These are phyloP conservation scores for Metschnikowia hibisci DNA, from an alignment of 805 yeast species.

Conservation along the genomic window DNA sequence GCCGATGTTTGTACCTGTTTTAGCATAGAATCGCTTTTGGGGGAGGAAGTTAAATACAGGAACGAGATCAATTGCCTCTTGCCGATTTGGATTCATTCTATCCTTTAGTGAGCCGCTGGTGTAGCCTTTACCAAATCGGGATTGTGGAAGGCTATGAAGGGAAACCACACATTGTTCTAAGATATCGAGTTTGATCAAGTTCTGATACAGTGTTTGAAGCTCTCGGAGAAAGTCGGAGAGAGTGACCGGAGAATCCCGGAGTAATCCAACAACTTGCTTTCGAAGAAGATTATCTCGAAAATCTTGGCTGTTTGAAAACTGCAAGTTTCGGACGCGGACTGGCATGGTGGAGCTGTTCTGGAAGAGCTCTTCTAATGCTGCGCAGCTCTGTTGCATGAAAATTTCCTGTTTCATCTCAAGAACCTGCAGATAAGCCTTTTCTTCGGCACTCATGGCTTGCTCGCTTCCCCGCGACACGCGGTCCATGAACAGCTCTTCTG, in stretches of 20 bases:
- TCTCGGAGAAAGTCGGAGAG: slow-evolving; percentile 36
- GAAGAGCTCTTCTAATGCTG: slow-evolving; percentile 33
- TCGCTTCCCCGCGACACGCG: slow-evolving; percentile 17
- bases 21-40: slow-evolving; percentile 68
- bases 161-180: slow-evolving; percentile 40
- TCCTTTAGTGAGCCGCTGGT: slow-evolving; percentile 1
- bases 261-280: slow-evolving; percentile 46
- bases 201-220: slow-evolving; percentile 43
- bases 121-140: slow-evolving; percentile 2
- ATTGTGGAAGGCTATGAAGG: slow-evolving; percentile 20
- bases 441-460: slow-evolving; percentile 17
- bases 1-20: slow-evolving; percentile 93
- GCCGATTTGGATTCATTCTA: background rate
- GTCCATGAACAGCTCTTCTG: slow-evolving; percentile 34
- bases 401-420: slow-evolving; percentile 28
- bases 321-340: slow-evolving; percentile 41
- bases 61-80: slow-evolving; percentile 21
- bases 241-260: slow-evolving; percentile 33
- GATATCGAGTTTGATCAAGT: slow-evolving; percentile 41
- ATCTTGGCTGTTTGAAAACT: slow-evolving; percentile 45
- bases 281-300: slow-evolving; percentile 45
- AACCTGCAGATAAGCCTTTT: slow-evolving; percentile 26
- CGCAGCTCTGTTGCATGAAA: slow-evolving; percentile 30
- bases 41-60: slow-evolving; percentile 46
- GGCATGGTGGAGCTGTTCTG: slow-evolving; percentile 35